Evolutionary conservation across 441 rosid species (phyloP).

Genomic region (Kokia cookei): DNA sequence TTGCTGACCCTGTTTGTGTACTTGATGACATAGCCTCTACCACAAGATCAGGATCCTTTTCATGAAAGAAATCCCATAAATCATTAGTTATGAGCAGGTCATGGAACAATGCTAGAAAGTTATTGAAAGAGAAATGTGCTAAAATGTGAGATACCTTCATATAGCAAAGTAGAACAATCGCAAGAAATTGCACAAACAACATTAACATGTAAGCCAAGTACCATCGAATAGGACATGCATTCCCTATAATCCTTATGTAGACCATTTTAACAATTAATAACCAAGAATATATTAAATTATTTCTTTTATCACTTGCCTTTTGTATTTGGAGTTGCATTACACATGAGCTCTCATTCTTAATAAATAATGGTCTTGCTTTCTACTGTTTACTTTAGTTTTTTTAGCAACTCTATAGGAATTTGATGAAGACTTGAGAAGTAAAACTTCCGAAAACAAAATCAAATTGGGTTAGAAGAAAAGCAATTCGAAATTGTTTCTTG

Average conservation of each 20-base stretch:
- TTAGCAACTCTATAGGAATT: neutral
- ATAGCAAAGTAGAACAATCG: neutral
- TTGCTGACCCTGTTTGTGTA: constrained; percentile 63
- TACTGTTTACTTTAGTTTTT: neutral
- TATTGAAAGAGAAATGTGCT: neutral
- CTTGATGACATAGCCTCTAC: constrained; percentile 74
- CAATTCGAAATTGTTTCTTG: neutral
- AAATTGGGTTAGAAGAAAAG: neutral
- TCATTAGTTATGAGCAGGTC: neutral
- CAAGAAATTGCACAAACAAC: neutral
- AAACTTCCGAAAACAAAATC: neutral
- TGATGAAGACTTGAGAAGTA: neutral
- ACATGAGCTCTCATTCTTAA: neutral
- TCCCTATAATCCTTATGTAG: neutral
- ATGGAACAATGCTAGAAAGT: neutral
- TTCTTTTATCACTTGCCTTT: neutral
- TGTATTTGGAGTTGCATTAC: neutral
- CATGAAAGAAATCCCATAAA: constrained; percentile 1
- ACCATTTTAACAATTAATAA: neutral
- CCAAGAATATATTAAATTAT: neutral
- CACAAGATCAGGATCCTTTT: constrained; percentile 78
- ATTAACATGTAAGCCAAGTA: neutral
- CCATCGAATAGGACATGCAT: neutral
- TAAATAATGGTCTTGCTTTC: neutral
- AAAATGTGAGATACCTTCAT: neutral